phyloP scores from a whole-genome alignment of 768 basidiomycete genomes.

The Vishniacozyma victoriae region DNA sequence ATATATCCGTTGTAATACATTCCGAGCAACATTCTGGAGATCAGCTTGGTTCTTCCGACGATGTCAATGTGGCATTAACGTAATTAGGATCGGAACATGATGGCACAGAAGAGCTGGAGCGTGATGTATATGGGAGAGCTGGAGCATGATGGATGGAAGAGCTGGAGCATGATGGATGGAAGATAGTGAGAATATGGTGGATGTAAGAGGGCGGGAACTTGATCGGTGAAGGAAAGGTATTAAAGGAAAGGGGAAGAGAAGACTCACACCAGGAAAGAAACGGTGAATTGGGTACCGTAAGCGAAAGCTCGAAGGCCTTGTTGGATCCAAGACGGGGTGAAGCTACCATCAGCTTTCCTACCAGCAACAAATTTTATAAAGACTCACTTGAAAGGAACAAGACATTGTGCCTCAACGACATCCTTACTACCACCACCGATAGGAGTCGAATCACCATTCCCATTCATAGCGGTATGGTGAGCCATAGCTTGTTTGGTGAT shows the following conservation, averaged over 20 bases:
- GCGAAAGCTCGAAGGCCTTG: conserved; percentile 36
- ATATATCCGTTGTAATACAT: conserved; percentile 47
- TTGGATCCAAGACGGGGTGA: conserved; percentile 32
- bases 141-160: neutral
- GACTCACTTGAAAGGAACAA: conserved; percentile 4
- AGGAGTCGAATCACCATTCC: no score
- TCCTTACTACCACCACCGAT: conserved; percentile 1
- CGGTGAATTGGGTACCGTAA: conserved; percentile 42
- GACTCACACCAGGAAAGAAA: conserved; percentile 40
- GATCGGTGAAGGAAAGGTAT: no score
- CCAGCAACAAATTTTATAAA: neutral
- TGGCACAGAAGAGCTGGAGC: no score
- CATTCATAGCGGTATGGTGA: no score
- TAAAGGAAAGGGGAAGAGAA: no score
- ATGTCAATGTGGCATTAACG: no score
- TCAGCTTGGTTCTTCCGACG: neutral
- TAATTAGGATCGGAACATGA: no score
- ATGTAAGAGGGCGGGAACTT: no score
- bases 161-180: no score
- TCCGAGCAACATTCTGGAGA: conserved; percentile 27
- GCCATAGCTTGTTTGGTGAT: no score
- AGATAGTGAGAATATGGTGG: no score
- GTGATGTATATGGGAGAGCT: neutral
- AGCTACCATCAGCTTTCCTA: conserved; percentile 17
- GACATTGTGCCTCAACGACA: no score